Evolutionary conservation across 2,329 filamentous ascomycete species (phyloP).

Genomic region (Pyrenochaeta sp.): DNA sequence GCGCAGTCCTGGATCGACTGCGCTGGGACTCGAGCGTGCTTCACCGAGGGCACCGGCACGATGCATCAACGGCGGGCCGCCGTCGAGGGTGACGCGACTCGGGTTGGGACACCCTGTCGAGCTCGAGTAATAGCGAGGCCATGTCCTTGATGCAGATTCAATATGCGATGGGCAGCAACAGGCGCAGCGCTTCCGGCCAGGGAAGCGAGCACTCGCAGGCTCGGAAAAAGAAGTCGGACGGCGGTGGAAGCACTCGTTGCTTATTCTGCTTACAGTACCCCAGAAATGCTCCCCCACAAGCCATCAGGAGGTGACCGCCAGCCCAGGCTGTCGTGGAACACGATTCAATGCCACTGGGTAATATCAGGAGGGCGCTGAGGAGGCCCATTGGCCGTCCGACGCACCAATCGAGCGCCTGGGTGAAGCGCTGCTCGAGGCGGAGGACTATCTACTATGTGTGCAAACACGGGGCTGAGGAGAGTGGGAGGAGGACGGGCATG

Average conservation of each 20-base stretch:
- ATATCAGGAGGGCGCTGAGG: conserved; percentile 14
- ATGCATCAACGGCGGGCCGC: conserved; percentile 30
- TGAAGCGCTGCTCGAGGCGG: conserved; percentile 16
- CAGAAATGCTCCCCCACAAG: conserved; percentile 29
- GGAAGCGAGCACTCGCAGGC: conserved; percentile 7
- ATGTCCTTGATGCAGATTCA: conserved; percentile 15
- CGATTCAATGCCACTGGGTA: conserved; percentile 22
- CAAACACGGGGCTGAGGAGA: conserved; percentile 1
- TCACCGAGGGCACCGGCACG: conserved; percentile 21
- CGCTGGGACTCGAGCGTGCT: conserved; percentile 24
- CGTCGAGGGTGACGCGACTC: conserved; percentile 13
- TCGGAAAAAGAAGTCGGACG: conserved; percentile 6
- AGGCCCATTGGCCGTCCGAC: conserved; percentile 24
- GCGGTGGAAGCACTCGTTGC: conserved; percentile 16
- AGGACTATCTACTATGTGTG: conserved; percentile 15
- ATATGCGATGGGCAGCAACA: conserved; percentile 23
- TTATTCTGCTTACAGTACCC: conserved; percentile 27
- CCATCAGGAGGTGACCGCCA: conserved; percentile 12
- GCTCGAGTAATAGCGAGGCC: conserved; percentile 10
- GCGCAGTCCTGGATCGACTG: too few relatives aligned
- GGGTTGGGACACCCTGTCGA: too few relatives aligned
- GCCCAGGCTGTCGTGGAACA: conserved; percentile 30
- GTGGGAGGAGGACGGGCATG: conserved; percentile 1
- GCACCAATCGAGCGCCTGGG: conserved; percentile 12
- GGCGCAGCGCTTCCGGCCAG: too few relatives aligned